These are phyloP conservation scores for Blastomyces gilchristii DNA, from an alignment of 2,329 filamentous ascomycete species.

Conservation along the genomic window DNA sequence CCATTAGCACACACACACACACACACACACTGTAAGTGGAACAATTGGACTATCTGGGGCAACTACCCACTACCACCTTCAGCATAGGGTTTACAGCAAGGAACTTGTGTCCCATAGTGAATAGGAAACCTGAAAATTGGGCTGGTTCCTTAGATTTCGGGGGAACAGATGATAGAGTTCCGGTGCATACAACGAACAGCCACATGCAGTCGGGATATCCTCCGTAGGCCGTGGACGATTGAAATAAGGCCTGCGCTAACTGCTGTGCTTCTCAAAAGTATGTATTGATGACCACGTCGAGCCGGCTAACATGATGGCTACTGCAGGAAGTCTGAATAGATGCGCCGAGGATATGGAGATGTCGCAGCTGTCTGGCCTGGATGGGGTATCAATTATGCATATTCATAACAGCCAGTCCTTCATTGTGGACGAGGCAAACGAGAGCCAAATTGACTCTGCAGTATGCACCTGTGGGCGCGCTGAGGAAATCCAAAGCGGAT, in stretches of 20 bases:
- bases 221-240: neutral
- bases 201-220: neutral
- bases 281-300: constrained; percentile 1
- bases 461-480: neutral
- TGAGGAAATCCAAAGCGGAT: neutral
- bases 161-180: neutral
- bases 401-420: neutral
- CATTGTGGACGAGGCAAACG: neutral
- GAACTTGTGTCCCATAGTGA: neutral
- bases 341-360: neutral
- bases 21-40: neutral
- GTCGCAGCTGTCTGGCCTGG: neutral
- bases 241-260: neutral
- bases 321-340: neutral
- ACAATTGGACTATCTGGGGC: neutral
- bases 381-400: neutral
- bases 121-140: neutral
- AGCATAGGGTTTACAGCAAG: neutral
- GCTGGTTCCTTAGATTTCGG: neutral
- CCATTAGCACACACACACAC: neutral
- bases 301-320: neutral
- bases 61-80: neutral
- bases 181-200: neutral
- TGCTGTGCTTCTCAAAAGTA: constrained; percentile 1
- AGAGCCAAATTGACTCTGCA: neutral